phyloP scores from a whole-genome alignment of 148 eudicot species.

The Silene conica region DNA sequence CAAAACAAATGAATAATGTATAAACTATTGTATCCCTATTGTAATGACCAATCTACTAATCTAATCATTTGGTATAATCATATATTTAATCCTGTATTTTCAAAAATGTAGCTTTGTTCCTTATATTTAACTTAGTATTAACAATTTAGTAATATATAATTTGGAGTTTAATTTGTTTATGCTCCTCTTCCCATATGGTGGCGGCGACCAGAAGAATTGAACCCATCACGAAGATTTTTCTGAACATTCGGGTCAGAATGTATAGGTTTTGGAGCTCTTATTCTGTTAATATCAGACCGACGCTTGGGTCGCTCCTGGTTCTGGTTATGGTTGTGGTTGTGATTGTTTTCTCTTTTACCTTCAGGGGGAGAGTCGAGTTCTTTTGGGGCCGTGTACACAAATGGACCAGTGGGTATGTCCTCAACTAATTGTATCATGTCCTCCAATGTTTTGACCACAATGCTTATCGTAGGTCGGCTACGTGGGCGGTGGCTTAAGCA shows the following conservation, averaged over 20 bases:
- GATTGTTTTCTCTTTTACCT: constrained; percentile 19
- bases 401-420: constrained; percentile 48
- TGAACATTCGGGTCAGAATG: constrained; percentile 34
- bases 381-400: constrained; percentile 64
- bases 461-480: constrained; percentile 57
- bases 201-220: constrained; percentile 37
- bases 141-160: not conserved
- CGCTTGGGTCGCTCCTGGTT: constrained; percentile 27
- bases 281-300: constrained; percentile 23
- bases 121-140: not conserved
- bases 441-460: constrained; percentile 57
- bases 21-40: not conserved
- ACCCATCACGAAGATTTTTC: constrained; percentile 32
- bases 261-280: constrained; percentile 38
- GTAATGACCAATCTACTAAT: not conserved
- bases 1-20: not conserved
- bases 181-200: constrained; percentile 41
- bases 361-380: constrained; percentile 3
- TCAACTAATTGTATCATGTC: constrained; percentile 41
- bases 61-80: not conserved
- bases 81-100: not conserved
- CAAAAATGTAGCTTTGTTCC: not conserved
- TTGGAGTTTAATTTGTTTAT: constrained; percentile 16
- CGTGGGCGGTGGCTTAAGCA: constrained; percentile 85
- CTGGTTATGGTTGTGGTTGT: constrained; percentile 22